Conservation (phyloP, 345 rosid species). For the Boechera divaricarpa region DNA sequence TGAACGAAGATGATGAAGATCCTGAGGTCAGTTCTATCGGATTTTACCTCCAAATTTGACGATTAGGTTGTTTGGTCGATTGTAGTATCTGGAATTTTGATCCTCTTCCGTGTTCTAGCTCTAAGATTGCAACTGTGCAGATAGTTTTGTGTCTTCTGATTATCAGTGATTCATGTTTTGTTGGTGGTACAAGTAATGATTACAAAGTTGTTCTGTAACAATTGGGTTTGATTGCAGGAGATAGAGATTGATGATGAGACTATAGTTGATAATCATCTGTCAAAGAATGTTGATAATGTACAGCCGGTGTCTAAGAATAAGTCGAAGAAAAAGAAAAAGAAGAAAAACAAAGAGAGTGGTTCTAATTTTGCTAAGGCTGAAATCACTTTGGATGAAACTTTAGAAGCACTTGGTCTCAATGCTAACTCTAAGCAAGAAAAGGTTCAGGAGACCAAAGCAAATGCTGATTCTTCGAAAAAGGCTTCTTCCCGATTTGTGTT, state of each 20-base stretch:
- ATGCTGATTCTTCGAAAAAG: conserved; percentile 38
- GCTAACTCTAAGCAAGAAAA: conserved; percentile 41
- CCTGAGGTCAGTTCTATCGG: conserved; percentile 37
- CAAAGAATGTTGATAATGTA: background rate
- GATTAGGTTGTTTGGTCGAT: conserved; percentile 16
- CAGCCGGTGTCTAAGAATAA: conserved; percentile 48
- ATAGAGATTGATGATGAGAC: conserved; percentile 48
- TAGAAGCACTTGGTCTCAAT: conserved; percentile 57
- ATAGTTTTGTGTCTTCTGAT: background rate
- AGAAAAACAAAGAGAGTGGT: conserved; percentile 61
- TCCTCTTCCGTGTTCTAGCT: background rate
- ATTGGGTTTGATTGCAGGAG: conserved; percentile 50
- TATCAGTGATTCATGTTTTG: background rate
- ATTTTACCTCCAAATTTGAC: background rate
- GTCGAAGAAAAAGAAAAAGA: conserved; percentile 88
- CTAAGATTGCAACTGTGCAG: background rate
- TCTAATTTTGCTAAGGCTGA: conserved; percentile 46
- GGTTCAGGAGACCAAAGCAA: conserved; percentile 44
- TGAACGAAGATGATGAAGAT: conserved; percentile 57
- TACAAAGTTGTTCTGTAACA: conserved; percentile 17
- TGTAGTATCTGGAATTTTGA: background rate
- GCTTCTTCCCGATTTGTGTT: conserved; percentile 47
- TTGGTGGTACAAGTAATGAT: background rate
- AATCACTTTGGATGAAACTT: conserved; percentile 49
- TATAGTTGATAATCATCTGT: conserved; percentile 28